phyloP scores from a whole-genome alignment of 176 grass and related monocot species.

The Oryza glaberrima region DNA sequence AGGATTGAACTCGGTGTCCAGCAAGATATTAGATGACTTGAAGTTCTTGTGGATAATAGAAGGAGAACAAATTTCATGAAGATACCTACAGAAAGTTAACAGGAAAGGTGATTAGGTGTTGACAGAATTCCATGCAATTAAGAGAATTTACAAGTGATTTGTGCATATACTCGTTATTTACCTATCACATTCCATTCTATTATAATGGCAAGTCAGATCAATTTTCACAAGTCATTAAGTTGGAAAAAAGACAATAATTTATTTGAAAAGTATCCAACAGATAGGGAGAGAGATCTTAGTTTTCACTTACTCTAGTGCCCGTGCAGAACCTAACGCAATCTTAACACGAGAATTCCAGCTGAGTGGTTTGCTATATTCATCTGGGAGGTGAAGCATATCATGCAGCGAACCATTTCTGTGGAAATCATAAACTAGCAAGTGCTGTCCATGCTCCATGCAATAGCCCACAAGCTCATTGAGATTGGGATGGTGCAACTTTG shows the following conservation, averaged over 20 bases:
- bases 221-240: slow-evolving; percentile 8
- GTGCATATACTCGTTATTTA: background rate
- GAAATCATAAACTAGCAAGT: slow-evolving; percentile 82
- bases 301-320: slow-evolving; percentile 82
- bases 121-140: background rate
- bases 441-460: slow-evolving; percentile 87
- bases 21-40: slow-evolving; percentile 88
- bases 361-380: slow-evolving; percentile 80
- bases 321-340: slow-evolving; percentile 84
- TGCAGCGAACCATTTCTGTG: slow-evolving; percentile 83
- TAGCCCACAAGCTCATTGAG: slow-evolving; percentile 89
- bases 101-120: slow-evolving; percentile 20
- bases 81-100: slow-evolving; percentile 50
- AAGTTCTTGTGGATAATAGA: slow-evolving; percentile 90
- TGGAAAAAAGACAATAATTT: background rate
- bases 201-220: slow-evolving; percentile 5
- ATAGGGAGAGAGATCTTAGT: background rate
- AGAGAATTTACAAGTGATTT: slow-evolving; percentile 7
- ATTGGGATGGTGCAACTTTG: slow-evolving; percentile 83
- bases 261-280: background rate
- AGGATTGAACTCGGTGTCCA: slow-evolving; percentile 73
- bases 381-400: slow-evolving; percentile 80
- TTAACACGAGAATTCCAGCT: slow-evolving; percentile 88
- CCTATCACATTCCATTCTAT: slow-evolving; percentile 21
- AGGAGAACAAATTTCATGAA: slow-evolving; percentile 91